These are phyloP conservation scores for Ophiosphaerella korrae DNA, from an alignment of 2,329 filamentous ascomycete genomes.

Conservation along the genomic window DNA sequence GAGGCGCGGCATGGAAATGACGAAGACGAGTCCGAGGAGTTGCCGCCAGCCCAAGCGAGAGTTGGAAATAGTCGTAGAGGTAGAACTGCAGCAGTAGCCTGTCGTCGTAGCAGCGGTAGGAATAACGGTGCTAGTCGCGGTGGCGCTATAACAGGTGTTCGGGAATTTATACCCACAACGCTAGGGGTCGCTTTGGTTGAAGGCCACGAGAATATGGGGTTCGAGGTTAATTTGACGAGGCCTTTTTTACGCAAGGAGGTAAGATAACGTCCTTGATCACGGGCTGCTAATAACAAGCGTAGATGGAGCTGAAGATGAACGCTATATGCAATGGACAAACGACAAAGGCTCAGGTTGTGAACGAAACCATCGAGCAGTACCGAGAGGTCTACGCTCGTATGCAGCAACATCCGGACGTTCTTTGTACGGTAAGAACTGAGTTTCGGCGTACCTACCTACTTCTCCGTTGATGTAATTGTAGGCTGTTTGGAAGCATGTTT, in stretches of 20 bases:
- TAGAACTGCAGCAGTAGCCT: slow-evolving; percentile 52
- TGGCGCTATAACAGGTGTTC: slow-evolving; percentile 53
- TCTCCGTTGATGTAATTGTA: slow-evolving; percentile 24
- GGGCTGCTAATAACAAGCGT: slow-evolving; percentile 17
- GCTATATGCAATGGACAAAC: slow-evolving; percentile 89
- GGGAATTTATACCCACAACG: slow-evolving; percentile 91
- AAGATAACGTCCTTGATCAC: slow-evolving; percentile 16
- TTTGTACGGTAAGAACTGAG: slow-evolving; percentile 56
- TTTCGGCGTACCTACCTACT: slow-evolving; percentile 6
- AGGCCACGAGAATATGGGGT: slow-evolving; percentile 92
- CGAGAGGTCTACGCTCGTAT: slow-evolving; percentile 84
- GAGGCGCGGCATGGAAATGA: slow-evolving; percentile 29
- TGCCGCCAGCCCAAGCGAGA: slow-evolving; percentile 45
- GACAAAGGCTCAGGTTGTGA: slow-evolving; percentile 74
- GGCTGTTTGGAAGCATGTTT: slow-evolving; percentile 49
- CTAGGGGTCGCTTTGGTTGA: slow-evolving; percentile 92
- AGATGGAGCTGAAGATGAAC: slow-evolving; percentile 96
- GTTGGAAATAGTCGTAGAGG: slow-evolving; percentile 47
- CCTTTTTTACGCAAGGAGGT: slow-evolving; percentile 91
- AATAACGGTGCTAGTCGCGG: slow-evolving; percentile 38
- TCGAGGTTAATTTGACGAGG: slow-evolving; percentile 91
- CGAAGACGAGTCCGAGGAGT: slow-evolving; percentile 49
- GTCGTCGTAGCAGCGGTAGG: slow-evolving; percentile 48
- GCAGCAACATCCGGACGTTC: slow-evolving; percentile 70
- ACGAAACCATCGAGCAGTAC: slow-evolving; percentile 85